Evolutionary conservation across 306 rosid species (phyloP).

Genomic region (Cucumis melo): DNA sequence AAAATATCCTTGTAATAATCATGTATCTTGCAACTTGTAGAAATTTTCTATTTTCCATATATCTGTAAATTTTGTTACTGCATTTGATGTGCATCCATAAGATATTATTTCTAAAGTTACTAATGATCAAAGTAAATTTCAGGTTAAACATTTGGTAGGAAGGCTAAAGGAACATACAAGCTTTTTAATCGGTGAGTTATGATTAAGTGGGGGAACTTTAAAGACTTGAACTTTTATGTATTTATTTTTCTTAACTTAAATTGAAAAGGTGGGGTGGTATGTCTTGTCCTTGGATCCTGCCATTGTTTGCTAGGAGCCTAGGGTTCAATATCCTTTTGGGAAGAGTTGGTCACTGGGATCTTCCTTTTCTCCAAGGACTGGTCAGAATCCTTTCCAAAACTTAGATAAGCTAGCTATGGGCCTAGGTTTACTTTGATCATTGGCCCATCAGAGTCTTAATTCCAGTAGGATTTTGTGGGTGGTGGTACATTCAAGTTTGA

Average conservation of each 20-base stretch:
- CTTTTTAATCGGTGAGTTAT: constrained; percentile 66
- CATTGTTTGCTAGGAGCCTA: neutral
- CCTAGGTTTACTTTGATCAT: too few relatives aligned
- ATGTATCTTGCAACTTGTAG: neutral
- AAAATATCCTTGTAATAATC: neutral
- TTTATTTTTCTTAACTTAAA: neutral
- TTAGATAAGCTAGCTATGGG: too few relatives aligned
- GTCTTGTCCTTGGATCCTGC: neutral
- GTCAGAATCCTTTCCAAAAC: too few relatives aligned
- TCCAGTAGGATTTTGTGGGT: too few relatives aligned
- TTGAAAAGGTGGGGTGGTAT: neutral
- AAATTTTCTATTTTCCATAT: neutral
- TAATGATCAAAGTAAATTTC: constrained; percentile 12
- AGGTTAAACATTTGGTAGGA: constrained; percentile 58
- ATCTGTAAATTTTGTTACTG: neutral
- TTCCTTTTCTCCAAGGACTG: too few relatives aligned
- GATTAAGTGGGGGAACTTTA: neutral
- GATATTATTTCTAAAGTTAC: neutral
- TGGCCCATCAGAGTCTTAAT: too few relatives aligned
- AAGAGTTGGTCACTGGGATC: neutral
- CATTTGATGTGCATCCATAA: neutral
- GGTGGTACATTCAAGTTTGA: too few relatives aligned
- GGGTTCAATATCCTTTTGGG: neutral
- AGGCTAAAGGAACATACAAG: constrained; percentile 50
- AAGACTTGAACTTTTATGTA: constrained; percentile 5